phyloP scores from a whole-genome alignment of 2,329 filamentous ascomycete species.

The Cordyceps cicadae region DNA sequence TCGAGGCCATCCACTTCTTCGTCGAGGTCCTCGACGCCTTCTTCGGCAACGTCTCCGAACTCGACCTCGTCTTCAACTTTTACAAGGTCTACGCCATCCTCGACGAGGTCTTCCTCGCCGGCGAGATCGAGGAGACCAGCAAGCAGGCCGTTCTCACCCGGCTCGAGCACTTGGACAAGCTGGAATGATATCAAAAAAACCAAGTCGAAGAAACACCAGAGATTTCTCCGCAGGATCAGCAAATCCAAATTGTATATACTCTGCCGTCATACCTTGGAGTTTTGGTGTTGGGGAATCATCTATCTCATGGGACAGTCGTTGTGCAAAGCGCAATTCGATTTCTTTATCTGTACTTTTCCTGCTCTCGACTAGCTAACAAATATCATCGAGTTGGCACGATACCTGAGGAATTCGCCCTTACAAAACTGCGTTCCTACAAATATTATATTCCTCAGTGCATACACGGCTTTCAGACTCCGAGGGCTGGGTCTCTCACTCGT shows the following conservation, averaged over 20 bases:
- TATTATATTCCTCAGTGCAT: background rate
- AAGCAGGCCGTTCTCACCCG: slow-evolving; percentile 95
- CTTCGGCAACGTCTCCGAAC: slow-evolving; percentile 97
- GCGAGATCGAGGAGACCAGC: slow-evolving; percentile 97
- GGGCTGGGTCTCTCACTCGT: background rate
- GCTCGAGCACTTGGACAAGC: slow-evolving; percentile 89
- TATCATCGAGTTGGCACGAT: background rate
- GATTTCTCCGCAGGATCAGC: background rate
- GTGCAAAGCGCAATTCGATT: background rate
- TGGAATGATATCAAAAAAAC: slow-evolving; percentile 53
- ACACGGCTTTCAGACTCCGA: background rate
- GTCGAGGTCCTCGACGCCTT: slow-evolving; percentile 98
- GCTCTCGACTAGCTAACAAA: background rate
- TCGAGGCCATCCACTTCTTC: slow-evolving; percentile 98
- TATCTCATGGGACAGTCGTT: background rate
- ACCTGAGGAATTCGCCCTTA: background rate
- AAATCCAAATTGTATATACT: background rate
- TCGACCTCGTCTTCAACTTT: slow-evolving; percentile 81
- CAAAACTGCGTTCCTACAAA: background rate
- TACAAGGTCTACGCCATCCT: slow-evolving; percentile 95
- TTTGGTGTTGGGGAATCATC: background rate
- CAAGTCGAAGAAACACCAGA: background rate
- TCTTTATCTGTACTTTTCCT: background rate
- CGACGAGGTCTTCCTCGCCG: slow-evolving; percentile 94
- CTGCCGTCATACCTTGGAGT: slow-evolving; percentile 8